phyloP scores from a whole-genome alignment of 306 rosid genomes.

The Trifolium fragiferum region DNA sequence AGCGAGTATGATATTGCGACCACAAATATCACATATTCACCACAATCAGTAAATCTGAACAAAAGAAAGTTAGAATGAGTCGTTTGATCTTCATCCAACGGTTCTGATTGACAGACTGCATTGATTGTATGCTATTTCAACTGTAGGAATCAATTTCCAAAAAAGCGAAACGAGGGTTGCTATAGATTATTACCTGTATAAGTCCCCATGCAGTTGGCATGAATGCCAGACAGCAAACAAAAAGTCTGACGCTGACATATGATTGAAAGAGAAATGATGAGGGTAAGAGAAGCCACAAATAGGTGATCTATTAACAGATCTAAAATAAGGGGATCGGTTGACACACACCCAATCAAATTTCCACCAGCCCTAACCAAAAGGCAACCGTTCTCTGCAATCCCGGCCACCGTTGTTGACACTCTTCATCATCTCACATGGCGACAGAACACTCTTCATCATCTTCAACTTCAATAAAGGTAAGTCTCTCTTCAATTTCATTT shows the following conservation, averaged over 20 bases:
- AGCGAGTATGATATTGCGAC: background rate
- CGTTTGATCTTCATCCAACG: background rate
- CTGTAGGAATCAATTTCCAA: background rate
- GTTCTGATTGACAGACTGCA: background rate
- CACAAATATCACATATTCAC: background rate
- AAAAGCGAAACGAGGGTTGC: slow-evolving; percentile 33
- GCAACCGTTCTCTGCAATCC: too few species aligned
- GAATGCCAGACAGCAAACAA: slow-evolving; percentile 88
- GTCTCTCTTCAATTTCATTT: too few species aligned
- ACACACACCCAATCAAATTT: too few species aligned
- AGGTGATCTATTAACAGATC: too few species aligned
- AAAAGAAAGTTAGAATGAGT: background rate
- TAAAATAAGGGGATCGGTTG: too few species aligned
- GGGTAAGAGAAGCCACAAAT: slow-evolving; percentile 68
- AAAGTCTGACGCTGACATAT: slow-evolving; percentile 73
- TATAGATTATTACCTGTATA: slow-evolving; percentile 66
- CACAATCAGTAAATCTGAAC: background rate
- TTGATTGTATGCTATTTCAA: background rate
- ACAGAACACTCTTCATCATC: too few species aligned
- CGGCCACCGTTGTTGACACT: too few species aligned
- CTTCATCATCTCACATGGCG: too few species aligned
- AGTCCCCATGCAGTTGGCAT: slow-evolving; percentile 97
- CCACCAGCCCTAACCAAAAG: too few species aligned
- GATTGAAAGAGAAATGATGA: slow-evolving; percentile 64
- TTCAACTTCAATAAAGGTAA: too few species aligned